Evolutionary conservation across 805 yeast genomes (phyloP).

Genomic region (Teunomyces tritomae): DNA sequence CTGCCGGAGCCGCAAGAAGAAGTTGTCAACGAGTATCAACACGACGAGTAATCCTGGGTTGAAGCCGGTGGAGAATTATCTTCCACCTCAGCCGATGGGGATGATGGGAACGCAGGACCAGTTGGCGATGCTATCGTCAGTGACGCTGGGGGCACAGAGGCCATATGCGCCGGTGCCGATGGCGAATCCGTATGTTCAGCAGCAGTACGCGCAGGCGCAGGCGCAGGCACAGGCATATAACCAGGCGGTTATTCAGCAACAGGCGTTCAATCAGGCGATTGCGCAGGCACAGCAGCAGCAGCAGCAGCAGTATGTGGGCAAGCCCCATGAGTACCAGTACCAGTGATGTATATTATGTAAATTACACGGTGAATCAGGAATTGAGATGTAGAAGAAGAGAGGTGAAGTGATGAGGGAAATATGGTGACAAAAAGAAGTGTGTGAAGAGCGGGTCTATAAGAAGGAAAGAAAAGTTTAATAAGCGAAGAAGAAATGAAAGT

Average conservation of each 20-base stretch:
- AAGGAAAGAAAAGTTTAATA: too few species aligned
- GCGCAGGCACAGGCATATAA: constrained; percentile 11
- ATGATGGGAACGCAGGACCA: constrained; percentile 7
- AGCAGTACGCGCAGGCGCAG: constrained; percentile 9
- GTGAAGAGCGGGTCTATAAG: too few species aligned
- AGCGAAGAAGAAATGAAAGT: too few species aligned
- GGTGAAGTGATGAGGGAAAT: background rate
- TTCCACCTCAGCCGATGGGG: constrained; percentile 7
- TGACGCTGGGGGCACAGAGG: constrained; percentile 2
- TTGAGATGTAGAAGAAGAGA: background rate
- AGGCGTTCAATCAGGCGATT: constrained; percentile 20
- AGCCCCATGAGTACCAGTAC: constrained; percentile 10
- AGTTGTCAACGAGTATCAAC: constrained; percentile 16
- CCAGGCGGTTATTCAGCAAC: constrained; percentile 20
- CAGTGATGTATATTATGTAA: background rate
- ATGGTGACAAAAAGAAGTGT: too few species aligned
- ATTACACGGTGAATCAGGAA: background rate
- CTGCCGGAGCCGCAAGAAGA: constrained; percentile 56
- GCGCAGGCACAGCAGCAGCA: constrained; percentile 14
- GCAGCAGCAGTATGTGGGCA: constrained; percentile 19
- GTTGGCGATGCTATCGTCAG: constrained; percentile 5
- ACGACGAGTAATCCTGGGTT: constrained; percentile 7
- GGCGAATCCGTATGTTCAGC: constrained; percentile 5
- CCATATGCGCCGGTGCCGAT: constrained; percentile 8
- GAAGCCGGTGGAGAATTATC: constrained; percentile 4